Evolutionary conservation across 2,329 filamentous ascomycete species (phyloP), one percentile per base, ranked within the genome.

Genomic region (Claviceps sp.): DNA sequence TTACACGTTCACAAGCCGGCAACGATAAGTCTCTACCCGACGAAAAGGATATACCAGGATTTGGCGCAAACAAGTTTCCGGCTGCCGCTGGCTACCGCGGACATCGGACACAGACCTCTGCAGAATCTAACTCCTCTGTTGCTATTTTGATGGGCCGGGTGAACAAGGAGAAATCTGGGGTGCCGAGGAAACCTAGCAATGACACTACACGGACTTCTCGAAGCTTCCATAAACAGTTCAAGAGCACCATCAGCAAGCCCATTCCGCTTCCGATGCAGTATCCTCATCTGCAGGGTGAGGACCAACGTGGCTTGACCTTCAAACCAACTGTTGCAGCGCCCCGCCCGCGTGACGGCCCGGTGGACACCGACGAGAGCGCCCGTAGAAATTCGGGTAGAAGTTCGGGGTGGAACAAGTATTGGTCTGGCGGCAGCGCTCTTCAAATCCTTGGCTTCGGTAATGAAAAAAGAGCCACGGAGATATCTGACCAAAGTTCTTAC

Each of bases 391-490:
- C 84, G 4, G 84, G 84, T 48, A 74, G 79, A 61, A 87, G 83
- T 9, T 87, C 84, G 3, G 84, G 84, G 47, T 89, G 85, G 85
- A 87, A 87, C 65, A 72, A 79, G 50, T 89, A 88, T 67, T 89
- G 85, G 78, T 86, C 84, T 14, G 84, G 83, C 49, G 85, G 84
- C 50, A 85, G 83, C 57, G 77, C 82, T 7, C 68, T 84, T 52
- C 83, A 84, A 60, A 77, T 84, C 24, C 70, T 86, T 7, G 81
- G 80, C 14, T 77, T 82, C 50, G 79, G 77, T 14, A 64, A 63
- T 57, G 62, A 69, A 38, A 70, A 74, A 61, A 65, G 75, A 56
- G 67, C 69, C 37, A 83, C 78, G 0, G 69, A 73, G n/a, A 70
- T 63, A 20, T 82, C 76, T 3, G 78, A 81, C 37, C 65, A 67